Conservation (phyloP, 2,329 filamentous ascomycete species). For the Nothophaeocryptopus gaeumannii region DNA sequence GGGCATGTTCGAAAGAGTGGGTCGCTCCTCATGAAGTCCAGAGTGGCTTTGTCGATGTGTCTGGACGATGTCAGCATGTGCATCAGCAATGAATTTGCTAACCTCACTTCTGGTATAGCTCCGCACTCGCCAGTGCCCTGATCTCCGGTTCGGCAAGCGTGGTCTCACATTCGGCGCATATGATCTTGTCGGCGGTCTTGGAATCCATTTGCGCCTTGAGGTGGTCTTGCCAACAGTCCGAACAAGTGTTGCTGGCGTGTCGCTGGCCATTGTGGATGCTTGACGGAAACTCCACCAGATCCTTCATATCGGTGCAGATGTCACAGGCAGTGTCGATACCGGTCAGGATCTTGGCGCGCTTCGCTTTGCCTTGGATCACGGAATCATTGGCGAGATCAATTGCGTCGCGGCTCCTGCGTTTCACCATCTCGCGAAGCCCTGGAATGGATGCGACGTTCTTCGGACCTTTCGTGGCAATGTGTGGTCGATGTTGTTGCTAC, state of each 20-base stretch:
- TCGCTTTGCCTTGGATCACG: too few species aligned
- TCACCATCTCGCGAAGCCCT: too few species aligned
- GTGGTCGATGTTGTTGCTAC: too few species aligned
- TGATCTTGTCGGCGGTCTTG: background rate
- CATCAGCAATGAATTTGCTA: too few species aligned
- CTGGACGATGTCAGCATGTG: conserved; percentile 1
- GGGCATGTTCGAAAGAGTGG: conserved; percentile 4
- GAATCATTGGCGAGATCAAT: too few species aligned
- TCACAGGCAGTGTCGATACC: background rate
- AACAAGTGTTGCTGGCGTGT: background rate
- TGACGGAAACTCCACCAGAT: background rate
- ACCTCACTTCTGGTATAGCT: background rate
- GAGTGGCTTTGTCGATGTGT: conserved; percentile 7
- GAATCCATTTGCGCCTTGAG: background rate
- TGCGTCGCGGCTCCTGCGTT: too few species aligned
- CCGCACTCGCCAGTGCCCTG: background rate
- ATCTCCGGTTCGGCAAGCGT: background rate
- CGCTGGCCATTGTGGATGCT: background rate
- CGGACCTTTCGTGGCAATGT: too few species aligned
- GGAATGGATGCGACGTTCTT: too few species aligned
- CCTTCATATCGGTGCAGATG: background rate
- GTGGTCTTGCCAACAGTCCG: background rate
- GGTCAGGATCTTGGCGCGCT: too few species aligned
- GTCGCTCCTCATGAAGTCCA: conserved; percentile 1
- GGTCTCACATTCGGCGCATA: background rate